Conservation (phyloP, 495 filamentous ascomycete species). For the Clohesyomyces aquaticus region DNA sequence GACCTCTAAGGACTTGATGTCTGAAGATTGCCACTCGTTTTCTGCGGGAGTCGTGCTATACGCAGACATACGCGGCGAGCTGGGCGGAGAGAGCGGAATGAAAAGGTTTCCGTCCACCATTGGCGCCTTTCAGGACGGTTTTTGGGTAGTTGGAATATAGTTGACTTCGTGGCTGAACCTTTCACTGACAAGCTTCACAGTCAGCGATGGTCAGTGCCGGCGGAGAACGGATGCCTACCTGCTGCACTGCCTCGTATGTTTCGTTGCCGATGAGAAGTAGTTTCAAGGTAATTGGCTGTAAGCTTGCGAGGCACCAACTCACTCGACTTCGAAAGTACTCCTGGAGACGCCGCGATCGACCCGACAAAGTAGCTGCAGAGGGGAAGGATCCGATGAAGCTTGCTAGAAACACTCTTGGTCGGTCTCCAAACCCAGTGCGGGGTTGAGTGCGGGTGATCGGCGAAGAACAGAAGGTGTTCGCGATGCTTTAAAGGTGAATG, state of each 20-base stretch:
- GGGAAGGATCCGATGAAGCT: constrained; percentile 37
- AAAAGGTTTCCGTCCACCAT: constrained; percentile 46
- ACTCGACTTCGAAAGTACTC: constrained; percentile 11
- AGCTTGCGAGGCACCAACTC: constrained; percentile 21
- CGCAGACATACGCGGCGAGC: constrained; percentile 42
- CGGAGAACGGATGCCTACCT: constrained; percentile 24
- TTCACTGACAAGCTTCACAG: constrained; percentile 38
- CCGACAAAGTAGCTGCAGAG: constrained; percentile 28
- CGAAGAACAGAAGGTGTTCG: constrained; percentile 14
- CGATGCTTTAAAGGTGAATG: constrained; percentile 34
- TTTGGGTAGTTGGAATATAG: constrained; percentile 22
- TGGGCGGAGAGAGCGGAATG: constrained; percentile 44
- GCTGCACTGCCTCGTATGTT: constrained; percentile 19
- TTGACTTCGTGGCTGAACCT: constrained; percentile 36
- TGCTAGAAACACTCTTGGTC: constrained; percentile 29
- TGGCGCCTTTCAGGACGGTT: constrained; percentile 34
- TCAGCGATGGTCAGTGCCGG: constrained; percentile 30
- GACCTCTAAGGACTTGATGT: constrained; percentile 37
- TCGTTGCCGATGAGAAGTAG: constrained; percentile 11
- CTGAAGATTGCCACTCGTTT: constrained; percentile 42
- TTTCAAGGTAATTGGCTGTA: constrained; percentile 10
- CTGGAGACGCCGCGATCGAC: constrained; percentile 11
- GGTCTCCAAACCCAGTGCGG: constrained; percentile 39
- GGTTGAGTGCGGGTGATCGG: constrained; percentile 41
- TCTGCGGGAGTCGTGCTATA: constrained; percentile 40